A percentile compares a stretch with the other conserved stretches of the same genome.
Evolutionary conservation across 164 flowering plant species (phyloP).

Genomic region (Vitis amurensis): DNA sequence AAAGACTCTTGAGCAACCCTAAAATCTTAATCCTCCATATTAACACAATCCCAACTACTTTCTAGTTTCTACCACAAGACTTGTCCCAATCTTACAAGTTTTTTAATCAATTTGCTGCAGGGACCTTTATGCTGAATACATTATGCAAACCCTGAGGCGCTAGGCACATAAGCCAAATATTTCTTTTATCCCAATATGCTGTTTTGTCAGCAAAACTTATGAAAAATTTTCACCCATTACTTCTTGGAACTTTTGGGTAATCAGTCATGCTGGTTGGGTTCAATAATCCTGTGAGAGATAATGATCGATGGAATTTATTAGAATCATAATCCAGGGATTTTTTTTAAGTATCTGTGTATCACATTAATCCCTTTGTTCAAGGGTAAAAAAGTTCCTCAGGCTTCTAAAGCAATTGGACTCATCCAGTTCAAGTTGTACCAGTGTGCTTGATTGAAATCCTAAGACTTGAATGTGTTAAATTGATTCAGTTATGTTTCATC

Average conservation of each 20-base stretch:
- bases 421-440: too few relatives aligned
- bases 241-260: background rate
- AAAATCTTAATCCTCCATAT: background rate
- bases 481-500: too few relatives aligned
- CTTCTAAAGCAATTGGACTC: too few relatives aligned
- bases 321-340: too few relatives aligned
- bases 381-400: too few relatives aligned
- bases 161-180: slow-evolving; percentile 10
- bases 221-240: background rate
- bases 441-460: too few relatives aligned
- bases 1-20: background rate
- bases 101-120: slow-evolving; percentile 19
- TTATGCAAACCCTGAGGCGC: slow-evolving; percentile 49
- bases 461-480: too few relatives aligned
- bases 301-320: background rate
- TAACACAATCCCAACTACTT: too few relatives aligned
- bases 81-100: background rate
- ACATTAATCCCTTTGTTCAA: too few relatives aligned
- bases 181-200: slow-evolving; percentile 5
- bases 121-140: slow-evolving; percentile 58
- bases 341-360: too few relatives aligned
- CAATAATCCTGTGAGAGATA: background rate
- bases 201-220: background rate
- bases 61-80: too few relatives aligned
- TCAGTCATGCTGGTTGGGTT: background rate